These are phyloP conservation scores for Xylariaceae sp. DNA, from an alignment of 2,329 filamentous ascomycete species.

Conservation along the genomic window DNA sequence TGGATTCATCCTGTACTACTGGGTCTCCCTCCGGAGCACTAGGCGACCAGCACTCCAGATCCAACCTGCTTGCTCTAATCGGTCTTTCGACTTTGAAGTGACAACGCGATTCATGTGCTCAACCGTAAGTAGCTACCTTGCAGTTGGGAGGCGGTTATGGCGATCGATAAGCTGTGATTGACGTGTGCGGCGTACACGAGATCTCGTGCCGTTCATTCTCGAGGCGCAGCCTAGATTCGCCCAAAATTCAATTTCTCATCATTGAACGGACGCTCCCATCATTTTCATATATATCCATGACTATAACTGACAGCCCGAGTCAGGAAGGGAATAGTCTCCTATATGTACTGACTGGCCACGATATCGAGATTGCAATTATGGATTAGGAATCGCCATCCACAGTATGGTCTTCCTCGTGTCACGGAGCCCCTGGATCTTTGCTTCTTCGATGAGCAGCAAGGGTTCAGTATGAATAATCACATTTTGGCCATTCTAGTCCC, in stretches of 20 bases:
- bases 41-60: too few relatives aligned
- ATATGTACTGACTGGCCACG: too few relatives aligned
- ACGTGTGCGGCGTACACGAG: neutral
- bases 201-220: neutral
- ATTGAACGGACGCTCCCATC: too few relatives aligned
- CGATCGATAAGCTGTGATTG: neutral
- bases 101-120: neutral
- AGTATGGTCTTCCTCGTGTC: too few relatives aligned
- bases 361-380: too few relatives aligned
- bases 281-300: neutral
- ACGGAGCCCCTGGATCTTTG: too few relatives aligned
- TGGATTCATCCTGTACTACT: neutral
- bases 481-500: neutral
- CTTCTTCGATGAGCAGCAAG: neutral
- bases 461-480: neutral
- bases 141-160: too few relatives aligned
- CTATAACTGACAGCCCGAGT: neutral
- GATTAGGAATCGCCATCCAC: too few relatives aligned
- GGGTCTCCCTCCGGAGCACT: neutral
- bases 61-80: too few relatives aligned
- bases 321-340: too few relatives aligned
- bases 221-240: neutral
- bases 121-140: too few relatives aligned
- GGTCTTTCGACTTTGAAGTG: neutral
- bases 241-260: neutral